Percentiles rank a stretch among this genome's conserved stretches.
Evolutionary conservation across 2,329 filamentous ascomycete species (phyloP).

Genomic region (Aotearoamyces nothofagi): DNA sequence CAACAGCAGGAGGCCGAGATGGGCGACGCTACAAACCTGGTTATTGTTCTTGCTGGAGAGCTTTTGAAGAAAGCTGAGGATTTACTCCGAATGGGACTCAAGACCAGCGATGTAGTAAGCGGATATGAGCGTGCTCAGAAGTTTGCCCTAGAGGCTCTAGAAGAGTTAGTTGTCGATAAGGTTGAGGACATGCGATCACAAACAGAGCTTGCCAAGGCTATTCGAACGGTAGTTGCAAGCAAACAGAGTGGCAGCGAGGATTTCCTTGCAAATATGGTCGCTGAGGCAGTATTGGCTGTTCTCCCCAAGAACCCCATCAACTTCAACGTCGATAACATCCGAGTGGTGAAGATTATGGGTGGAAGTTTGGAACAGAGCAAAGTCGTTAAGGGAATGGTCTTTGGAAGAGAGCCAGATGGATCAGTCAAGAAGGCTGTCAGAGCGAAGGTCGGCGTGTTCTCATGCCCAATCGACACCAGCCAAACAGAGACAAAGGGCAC

Average conservation of each 20-base stretch:
- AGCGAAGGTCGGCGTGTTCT: conserved; percentile 94
- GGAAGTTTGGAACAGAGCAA: conserved; percentile 86
- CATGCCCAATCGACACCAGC: conserved; percentile 85
- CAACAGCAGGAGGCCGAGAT: conserved; percentile 99
- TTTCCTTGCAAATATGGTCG: conserved; percentile 70
- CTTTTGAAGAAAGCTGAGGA: conserved; percentile 95
- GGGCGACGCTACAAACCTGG: conserved; percentile 95
- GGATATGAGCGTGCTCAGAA: conserved; percentile 93
- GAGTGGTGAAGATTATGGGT: conserved; percentile 99
- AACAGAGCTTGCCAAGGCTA: conserved; percentile 81
- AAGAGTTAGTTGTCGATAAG: conserved; percentile 83
- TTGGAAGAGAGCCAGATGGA: conserved; percentile 88
- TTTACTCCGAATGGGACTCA: conserved; percentile 87
- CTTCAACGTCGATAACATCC: conserved; percentile 98
- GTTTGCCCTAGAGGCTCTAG: conserved; percentile 70
- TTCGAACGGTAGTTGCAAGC: conserved; percentile 87
- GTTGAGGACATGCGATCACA: conserved; percentile 71
- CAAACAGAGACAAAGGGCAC: conserved; percentile 99
- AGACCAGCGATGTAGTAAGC: conserved; percentile 92
- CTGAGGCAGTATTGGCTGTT: conserved; percentile 72
- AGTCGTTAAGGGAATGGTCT: conserved; percentile 97
- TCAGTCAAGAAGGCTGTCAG: conserved; percentile 77
- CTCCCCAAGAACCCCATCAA: conserved; percentile 89
- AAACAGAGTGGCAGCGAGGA: conserved; percentile 95
- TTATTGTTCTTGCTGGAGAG: conserved; percentile 91